These are phyloP conservation scores for Primulina huaijiensis DNA, from an alignment of 257 asterid genomes.

Conservation along the genomic window DNA sequence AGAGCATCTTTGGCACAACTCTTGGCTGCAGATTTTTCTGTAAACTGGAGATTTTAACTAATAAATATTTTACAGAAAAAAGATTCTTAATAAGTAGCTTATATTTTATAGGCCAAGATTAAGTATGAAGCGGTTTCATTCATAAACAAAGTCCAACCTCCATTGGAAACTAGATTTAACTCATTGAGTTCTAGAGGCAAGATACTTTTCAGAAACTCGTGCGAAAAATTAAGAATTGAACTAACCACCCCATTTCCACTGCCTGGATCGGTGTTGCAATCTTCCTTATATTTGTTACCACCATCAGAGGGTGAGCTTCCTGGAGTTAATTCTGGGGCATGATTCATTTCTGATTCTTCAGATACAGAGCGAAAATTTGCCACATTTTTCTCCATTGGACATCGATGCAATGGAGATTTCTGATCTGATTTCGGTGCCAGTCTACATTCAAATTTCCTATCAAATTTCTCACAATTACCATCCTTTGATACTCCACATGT, in stretches of 20 bases:
- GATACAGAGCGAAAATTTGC: neutral
- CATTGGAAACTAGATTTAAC: no score
- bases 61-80: conserved; percentile 14
- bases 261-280: conserved; percentile 26
- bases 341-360: conserved; percentile 48
- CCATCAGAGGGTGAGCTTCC: conserved; percentile 51
- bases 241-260: conserved; percentile 44
- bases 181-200: no score
- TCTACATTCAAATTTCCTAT: no score
- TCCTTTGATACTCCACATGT: neutral
- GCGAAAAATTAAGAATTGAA: neutral
- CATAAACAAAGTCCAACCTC: no score
- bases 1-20: conserved; percentile 27
- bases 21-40: conserved; percentile 26
- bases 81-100: neutral
- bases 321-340: conserved; percentile 45
- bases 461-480: no score
- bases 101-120: no score
- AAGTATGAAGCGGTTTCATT: no score
- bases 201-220: neutral
- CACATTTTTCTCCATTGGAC: no score
- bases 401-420: no score
- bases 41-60: conserved; percentile 32
- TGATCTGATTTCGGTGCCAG: no score
- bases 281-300: conserved; percentile 29